Evolutionary conservation across 2,329 filamentous ascomycete species (phyloP).

Genomic region (Scedosporium aurantiacum): DNA sequence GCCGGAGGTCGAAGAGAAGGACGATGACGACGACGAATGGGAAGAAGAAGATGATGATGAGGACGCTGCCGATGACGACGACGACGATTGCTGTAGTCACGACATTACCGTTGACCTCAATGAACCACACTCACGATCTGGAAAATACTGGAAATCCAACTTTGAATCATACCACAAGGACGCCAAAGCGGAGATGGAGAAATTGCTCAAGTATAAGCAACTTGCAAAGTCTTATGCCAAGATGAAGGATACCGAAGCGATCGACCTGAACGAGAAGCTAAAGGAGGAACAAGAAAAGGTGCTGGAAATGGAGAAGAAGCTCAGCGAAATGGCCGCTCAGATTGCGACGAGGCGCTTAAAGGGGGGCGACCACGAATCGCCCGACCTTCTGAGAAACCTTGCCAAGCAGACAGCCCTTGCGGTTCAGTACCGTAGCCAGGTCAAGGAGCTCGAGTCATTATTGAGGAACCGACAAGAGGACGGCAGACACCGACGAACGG

Average conservation of each 20-base stretch:
- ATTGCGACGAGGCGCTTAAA: constrained; percentile 29
- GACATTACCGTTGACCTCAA: constrained; percentile 62
- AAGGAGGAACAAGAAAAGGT: constrained; percentile 58
- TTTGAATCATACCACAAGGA: constrained; percentile 64
- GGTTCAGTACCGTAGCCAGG: constrained; percentile 45
- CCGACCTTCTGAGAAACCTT: constrained; percentile 40
- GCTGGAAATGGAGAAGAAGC: constrained; percentile 49
- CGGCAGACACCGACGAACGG: constrained; percentile 23
- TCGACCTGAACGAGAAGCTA: constrained; percentile 53
- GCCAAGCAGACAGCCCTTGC: constrained; percentile 46
- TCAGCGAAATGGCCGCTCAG: constrained; percentile 48
- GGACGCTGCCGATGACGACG: constrained; percentile 15
- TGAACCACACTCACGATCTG: constrained; percentile 63
- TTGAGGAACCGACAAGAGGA: constrained; percentile 25
- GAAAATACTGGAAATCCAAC: constrained; percentile 70
- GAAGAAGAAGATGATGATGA: constrained; percentile 39
- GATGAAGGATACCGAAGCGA: constrained; percentile 63
- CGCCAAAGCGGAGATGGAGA: constrained; percentile 63
- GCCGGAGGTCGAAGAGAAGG: constrained; percentile 12
- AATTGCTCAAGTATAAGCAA: constrained; percentile 69
- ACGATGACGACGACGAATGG: constrained; percentile 34
- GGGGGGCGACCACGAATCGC: constrained; percentile 30
- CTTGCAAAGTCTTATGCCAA: constrained; percentile 69
- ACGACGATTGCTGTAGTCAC: constrained; percentile 34
- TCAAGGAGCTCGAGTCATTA: constrained; percentile 45